phyloP scores from a whole-genome alignment of 2,329 filamentous ascomycete species.

The Clonostachys sp. region DNA sequence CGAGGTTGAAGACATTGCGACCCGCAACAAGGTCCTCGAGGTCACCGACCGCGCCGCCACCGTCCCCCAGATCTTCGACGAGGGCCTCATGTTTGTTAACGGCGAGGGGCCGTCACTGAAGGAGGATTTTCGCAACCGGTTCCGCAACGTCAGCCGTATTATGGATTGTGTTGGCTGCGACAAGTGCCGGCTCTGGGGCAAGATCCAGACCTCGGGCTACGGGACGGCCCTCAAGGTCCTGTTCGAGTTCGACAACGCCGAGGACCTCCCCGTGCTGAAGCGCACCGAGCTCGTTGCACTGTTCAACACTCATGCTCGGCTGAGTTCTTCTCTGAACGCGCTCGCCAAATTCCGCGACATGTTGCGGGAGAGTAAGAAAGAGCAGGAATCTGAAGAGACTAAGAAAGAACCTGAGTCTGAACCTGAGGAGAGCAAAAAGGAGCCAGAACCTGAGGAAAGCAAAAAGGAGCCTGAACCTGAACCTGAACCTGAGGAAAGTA shows the following conservation, averaged over 20 bases:
- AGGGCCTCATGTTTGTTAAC: constrained; percentile 89
- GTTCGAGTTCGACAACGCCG: constrained; percentile 80
- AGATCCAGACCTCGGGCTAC: constrained; percentile 91
- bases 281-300: constrained; percentile 91
- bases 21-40: constrained; percentile 75
- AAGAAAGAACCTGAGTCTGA: background rate
- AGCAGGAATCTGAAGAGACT: background rate
- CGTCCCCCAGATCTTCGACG: constrained; percentile 83
- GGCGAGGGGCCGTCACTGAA: constrained; percentile 74
- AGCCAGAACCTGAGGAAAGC: no score
- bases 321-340: constrained; percentile 75
- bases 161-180: constrained; percentile 99
- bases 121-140: constrained; percentile 95
- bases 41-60: constrained; percentile 68
- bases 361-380: constrained; percentile 18
- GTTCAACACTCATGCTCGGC: constrained; percentile 87
- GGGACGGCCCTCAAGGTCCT: constrained; percentile 92
- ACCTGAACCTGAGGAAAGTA: no score
- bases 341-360: constrained; percentile 66
- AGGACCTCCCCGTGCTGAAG: constrained; percentile 66
- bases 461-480: no score
- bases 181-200: constrained; percentile 97
- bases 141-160: constrained; percentile 90
- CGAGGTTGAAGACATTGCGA: constrained; percentile 68
- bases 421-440: background rate